These are phyloP conservation scores for Rutstroemia sp. DNA, from an alignment of 2,329 filamentous ascomycete species.

Conservation along the genomic window DNA sequence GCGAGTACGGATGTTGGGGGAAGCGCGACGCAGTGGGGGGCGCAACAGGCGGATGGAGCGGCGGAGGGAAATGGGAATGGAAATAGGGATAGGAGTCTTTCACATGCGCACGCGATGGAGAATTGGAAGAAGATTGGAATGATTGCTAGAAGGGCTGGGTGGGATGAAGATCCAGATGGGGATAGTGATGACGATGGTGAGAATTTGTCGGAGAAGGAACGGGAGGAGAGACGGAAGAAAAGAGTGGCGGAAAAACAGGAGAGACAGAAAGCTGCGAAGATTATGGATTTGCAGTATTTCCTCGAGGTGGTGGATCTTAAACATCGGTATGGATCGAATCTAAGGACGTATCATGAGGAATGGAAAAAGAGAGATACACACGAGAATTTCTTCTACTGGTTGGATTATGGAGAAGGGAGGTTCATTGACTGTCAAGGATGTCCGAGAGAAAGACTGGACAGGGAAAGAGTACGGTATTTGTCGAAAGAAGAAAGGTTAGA, in stretches of 20 bases:
- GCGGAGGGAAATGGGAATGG: conserved; percentile 8
- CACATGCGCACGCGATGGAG: conserved; percentile 40
- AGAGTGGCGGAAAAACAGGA: conserved; percentile 45
- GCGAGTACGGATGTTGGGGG: conserved; percentile 16
- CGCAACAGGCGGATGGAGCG: conserved; percentile 9
- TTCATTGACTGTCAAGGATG: conserved; percentile 63
- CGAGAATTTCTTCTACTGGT: conserved; percentile 92
- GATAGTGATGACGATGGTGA: conserved; percentile 13
- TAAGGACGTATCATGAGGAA: conserved; percentile 72
- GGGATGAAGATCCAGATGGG: conserved; percentile 45
- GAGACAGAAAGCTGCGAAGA: conserved; percentile 60
- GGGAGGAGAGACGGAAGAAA: conserved; percentile 32
- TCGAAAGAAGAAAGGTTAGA: conserved; percentile 73
- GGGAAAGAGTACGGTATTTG: conserved; percentile 76
- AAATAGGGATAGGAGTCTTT: conserved; percentile 9
- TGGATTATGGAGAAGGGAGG: conserved; percentile 73
- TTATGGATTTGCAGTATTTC: conserved; percentile 83
- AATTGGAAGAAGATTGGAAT: conserved; percentile 71
- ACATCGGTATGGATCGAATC: conserved; percentile 60
- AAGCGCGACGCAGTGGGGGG: conserved; percentile 13
- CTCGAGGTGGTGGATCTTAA: conserved; percentile 77
- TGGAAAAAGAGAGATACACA: conserved; percentile 73
- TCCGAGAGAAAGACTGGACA: conserved; percentile 65
- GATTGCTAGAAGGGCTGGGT: conserved; percentile 65
- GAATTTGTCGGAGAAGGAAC: conserved; percentile 31